Percentiles rank a stretch among this genome's conserved stretches.
phyloP scores from a whole-genome alignment of 73 alveolate species.

The Durusdinium trenchii region DNA sequence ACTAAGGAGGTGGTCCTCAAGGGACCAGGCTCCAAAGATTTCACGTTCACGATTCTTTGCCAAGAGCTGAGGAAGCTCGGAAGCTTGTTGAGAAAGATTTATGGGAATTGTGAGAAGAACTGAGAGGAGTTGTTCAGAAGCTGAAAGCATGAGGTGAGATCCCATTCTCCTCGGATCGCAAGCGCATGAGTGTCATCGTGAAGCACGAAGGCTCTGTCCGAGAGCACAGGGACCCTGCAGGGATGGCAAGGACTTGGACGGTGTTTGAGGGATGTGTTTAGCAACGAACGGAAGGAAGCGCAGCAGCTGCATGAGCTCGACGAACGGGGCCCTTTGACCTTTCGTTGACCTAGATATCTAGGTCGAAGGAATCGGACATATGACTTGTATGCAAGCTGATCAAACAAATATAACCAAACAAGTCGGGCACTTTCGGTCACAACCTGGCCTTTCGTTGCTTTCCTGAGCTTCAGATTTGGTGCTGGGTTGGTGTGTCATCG shows the following conservation, averaged over 20 bases:
- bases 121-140: not conserved
- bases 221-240: not conserved
- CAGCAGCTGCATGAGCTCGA: not conserved
- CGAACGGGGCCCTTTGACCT: too few species aligned
- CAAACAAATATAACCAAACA: too few species aligned
- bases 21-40: constrained; percentile 63
- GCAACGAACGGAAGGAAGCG: not conserved
- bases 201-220: constrained; percentile 64
- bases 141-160: constrained; percentile 85
- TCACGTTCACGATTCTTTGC: constrained; percentile 50
- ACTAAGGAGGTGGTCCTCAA: constrained; percentile 59
- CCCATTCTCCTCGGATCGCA: constrained; percentile 91
- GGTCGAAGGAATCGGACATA: too few species aligned
- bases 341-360: too few species aligned
- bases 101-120: not conserved
- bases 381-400: too few species aligned
- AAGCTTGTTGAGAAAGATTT: not conserved
- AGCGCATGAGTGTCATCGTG: constrained; percentile 94
- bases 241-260: not conserved
- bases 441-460: too few species aligned
- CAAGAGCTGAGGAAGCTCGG: not conserved
- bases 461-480: too few species aligned
- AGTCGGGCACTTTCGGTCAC: too few species aligned
- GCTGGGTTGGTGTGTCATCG: too few species aligned
- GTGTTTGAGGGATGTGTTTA: not conserved